Conservation (phyloP, 768 basidiomycete species). For the Neoboletus subvelutipes region DNA sequence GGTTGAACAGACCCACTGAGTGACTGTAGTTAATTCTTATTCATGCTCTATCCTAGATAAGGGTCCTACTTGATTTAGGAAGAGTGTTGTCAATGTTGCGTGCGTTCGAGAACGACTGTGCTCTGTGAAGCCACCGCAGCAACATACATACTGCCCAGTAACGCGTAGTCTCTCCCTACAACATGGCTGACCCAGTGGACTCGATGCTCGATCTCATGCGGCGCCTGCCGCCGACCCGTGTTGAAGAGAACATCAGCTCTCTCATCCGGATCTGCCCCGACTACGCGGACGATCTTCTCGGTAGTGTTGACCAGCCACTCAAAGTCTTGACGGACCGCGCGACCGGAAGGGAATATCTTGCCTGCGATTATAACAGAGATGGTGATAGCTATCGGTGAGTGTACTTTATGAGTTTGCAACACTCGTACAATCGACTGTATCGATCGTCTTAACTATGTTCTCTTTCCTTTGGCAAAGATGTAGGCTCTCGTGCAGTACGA, state of each 20-base stretch:
- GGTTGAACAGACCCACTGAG: not conserved
- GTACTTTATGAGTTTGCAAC: not conserved
- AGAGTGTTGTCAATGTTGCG: not conserved
- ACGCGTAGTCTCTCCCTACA: conserved; percentile 10
- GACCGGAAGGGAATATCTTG: conserved; percentile 86
- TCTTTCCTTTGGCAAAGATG: not conserved
- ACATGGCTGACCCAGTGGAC: conserved; percentile 78
- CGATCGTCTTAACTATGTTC: not conserved
- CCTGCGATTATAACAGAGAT: conserved; percentile 92
- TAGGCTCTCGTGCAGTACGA: not conserved
- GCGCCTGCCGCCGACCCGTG: conserved; percentile 87
- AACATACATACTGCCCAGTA: not conserved
- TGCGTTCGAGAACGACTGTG: not conserved
- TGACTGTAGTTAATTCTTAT: too few relatives aligned
- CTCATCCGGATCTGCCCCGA: conserved; percentile 87
- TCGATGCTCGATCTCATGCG: conserved; percentile 96
- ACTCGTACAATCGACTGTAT: not conserved
- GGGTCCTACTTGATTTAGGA: conserved; percentile 16
- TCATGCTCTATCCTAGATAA: too few relatives aligned
- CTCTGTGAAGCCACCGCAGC: not conserved
- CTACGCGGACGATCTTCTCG: conserved; percentile 91
- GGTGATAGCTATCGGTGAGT: conserved; percentile 80
- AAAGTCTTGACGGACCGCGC: conserved; percentile 75
- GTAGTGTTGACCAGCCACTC: conserved; percentile 93
- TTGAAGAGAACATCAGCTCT: conserved; percentile 82